Evolutionary conservation across 106 monocot species (phyloP), one percentile per base, ranked within the genome.

Genomic region (Apostasia shenzhenica): DNA sequence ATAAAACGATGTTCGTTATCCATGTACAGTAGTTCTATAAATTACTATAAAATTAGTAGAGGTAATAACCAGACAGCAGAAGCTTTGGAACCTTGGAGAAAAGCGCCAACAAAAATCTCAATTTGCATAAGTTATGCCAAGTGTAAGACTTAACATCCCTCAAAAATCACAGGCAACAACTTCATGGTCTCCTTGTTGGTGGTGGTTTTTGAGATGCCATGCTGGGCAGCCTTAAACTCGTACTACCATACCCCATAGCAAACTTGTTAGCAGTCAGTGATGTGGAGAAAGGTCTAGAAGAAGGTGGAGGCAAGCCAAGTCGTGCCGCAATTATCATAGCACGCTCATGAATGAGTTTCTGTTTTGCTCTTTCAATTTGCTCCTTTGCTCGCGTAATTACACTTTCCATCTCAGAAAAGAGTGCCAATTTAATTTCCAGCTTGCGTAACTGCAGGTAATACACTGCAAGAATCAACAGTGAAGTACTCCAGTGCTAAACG

Each of bases 281-380:
- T 68, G 72, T 5, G 41, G 70, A 70, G 53, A 72, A 75, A 56
- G 67, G 45, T 76, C 83, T 84, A 9, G 74, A 62, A 55, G 84
- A 68, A 37, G 81, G 48, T 40, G 77, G 54, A 46, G 83, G 75
- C 26, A 69, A 40, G 61, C 86, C 84, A 63, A 89, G 72, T 72
- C 92, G 77, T 58, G 92, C 91, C 51, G 91, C 82, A 77, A 97
- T 85, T 68, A 97, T 88, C 65, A 84, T 86, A 3, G 81, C 69
- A 8, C 92, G 91, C 72, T 92, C 95, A 46, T 81, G 78, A 9
- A 86, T 52, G 26, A 92, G 84, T 70, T 72, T 92, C 52, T 86
- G 83, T 59, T 81, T 84, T 67, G 92, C 78, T 76, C 73, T 92
- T 9, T 92, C 95, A 7, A 83, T 81, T 64, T 86, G 86, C 73